Base-by-base conservation (phyloP, 169 alveolate genomes). In the Eimeria sp. region DNA sequence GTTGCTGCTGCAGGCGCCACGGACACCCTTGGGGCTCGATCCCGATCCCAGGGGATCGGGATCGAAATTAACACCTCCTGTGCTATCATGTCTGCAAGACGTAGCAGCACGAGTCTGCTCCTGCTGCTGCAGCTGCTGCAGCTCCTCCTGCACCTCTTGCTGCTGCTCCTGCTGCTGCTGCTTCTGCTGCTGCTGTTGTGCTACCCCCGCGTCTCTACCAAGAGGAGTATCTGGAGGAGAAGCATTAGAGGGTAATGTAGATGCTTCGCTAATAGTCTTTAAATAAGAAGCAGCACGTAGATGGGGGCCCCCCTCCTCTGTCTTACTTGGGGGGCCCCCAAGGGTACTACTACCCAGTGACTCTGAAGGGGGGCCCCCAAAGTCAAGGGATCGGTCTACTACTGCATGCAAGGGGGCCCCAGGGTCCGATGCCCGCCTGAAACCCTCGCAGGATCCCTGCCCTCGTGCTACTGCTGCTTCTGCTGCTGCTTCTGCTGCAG, bases 211-310 rank as follows among this genome's bases (percentile, higher is more conserved):
- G 40, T 43, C 75, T 30, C 75, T 57, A 14, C 95, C 95, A 7
- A 47, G 73, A 7, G 95, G 95, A 3, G 95, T 89, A 54, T 89
- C 95, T n/a, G 95, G 95, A 22, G 95, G 95, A 49, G 95, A 89
- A 10, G 86, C 40, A 18, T 58, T 58, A 34, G 95, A 49, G 75
- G 89, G 89, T 27, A 54, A 87, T 34, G 95, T 89, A 20, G 95
- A 89, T 67, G 63, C 95, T 18, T 40, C 45, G 75, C 95, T 89
- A 72, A 89, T 43, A 14, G 95, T 89, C 73, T 40, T 78, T 30
- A 78, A 30, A 78, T 61, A 78, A 47, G 89, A 78, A 16, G 43
- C 89, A 18, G 30, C 89, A 43, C 89, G 22, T 40, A 78, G 43
- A 11, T 27, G 58, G 89, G 89, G 89, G 40, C 58, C 89, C 40